These are phyloP conservation scores for Pseudogymnoascus sp. DNA, from an alignment of 2,329 filamentous ascomycete genomes.

Conservation along the genomic window DNA sequence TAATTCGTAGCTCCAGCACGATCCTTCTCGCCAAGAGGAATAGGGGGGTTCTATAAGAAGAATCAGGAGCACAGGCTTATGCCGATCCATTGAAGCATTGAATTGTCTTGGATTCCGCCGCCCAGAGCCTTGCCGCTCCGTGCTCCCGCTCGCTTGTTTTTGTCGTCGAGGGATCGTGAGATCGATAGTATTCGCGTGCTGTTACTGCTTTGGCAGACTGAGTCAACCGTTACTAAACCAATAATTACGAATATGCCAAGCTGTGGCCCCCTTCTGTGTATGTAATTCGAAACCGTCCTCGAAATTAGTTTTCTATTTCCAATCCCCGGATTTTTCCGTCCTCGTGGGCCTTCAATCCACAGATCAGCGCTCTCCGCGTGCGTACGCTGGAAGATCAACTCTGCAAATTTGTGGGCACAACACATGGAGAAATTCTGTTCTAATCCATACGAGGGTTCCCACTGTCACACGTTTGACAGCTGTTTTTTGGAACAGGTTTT, in stretches of 20 bases:
- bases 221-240: neutral
- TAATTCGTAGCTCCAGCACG: neutral
- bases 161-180: neutral
- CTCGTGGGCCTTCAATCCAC: neutral
- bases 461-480: neutral
- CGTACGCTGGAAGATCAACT: neutral
- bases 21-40: neutral
- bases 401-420: neutral
- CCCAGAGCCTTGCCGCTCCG: neutral
- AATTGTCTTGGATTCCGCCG: neutral
- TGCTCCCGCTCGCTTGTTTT: conserved; percentile 5
- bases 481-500: neutral
- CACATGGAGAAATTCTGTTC: neutral
- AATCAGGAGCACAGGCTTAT: neutral
- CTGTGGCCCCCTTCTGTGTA: neutral
- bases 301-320: neutral
- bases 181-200: neutral
- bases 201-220: neutral
- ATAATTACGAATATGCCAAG: neutral
- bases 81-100: conserved; percentile 7
- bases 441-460: neutral
- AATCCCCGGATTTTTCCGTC: neutral
- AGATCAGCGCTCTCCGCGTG: neutral
- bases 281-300: neutral
- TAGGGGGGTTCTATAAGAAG: neutral